phyloP scores from a whole-genome alignment of 805 yeast species.

The Metschnikowia gelsemii region DNA sequence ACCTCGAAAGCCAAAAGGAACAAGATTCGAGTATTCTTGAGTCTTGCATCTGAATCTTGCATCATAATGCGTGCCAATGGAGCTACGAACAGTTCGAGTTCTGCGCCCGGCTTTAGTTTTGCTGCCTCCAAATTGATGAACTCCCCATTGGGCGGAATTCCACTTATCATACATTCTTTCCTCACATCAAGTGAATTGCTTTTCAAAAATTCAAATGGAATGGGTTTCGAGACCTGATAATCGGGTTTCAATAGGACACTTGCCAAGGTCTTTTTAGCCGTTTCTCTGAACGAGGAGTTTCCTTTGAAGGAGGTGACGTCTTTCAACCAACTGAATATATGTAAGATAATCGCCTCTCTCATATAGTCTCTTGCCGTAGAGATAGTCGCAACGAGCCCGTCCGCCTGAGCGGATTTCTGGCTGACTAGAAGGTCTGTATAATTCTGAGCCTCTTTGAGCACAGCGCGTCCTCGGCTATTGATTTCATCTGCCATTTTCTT shows the following conservation, averaged over 20 bases:
- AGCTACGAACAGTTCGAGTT: slow-evolving; percentile 1
- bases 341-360: slow-evolving; percentile 47
- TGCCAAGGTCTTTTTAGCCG: slow-evolving; percentile 43
- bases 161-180: slow-evolving; percentile 31
- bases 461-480: slow-evolving; percentile 50
- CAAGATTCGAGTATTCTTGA: slow-evolving; percentile 53
- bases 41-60: slow-evolving; percentile 10
- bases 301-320: slow-evolving; percentile 33
- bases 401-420: slow-evolving; percentile 40
- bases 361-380: slow-evolving; percentile 49
- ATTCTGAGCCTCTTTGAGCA: slow-evolving; percentile 36
- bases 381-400: slow-evolving; percentile 58
- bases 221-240: slow-evolving; percentile 32
- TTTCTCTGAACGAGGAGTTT: slow-evolving; percentile 25
- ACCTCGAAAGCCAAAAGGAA: slow-evolving; percentile 56
- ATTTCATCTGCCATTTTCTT: slow-evolving; percentile 42
- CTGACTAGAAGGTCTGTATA: slow-evolving; percentile 29
- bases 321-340: slow-evolving; percentile 52
- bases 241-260: slow-evolving; percentile 41
- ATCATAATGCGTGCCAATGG: slow-evolving; percentile 2
- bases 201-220: slow-evolving; percentile 26
- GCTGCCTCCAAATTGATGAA: slow-evolving; percentile 26
- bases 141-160: slow-evolving; percentile 30
- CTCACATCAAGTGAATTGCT: slow-evolving; percentile 14
- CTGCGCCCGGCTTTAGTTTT: slow-evolving; percentile 15